These are phyloP conservation scores for Mycena galericulata DNA, from an alignment of 768 basidiomycete genomes.

Conservation along the genomic window DNA sequence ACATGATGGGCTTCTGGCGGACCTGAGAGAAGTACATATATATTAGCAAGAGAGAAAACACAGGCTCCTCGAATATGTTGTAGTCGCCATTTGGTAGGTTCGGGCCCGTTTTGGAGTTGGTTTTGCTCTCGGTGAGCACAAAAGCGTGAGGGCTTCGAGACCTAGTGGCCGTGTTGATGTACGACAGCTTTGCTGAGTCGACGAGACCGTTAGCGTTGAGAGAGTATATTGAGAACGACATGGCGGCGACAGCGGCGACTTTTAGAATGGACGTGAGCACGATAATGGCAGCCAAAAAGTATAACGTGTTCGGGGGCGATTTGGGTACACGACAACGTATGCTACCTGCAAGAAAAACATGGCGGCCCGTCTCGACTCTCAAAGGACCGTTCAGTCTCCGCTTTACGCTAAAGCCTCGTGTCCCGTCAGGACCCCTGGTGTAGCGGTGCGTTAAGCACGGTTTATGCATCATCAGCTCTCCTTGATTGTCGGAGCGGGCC, in stretches of 20 bases:
- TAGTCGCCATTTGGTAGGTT: conserved; percentile 11
- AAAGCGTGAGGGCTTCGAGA: neutral
- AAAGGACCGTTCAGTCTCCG: neutral
- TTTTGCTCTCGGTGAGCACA: conserved; percentile 16
- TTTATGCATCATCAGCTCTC: neutral
- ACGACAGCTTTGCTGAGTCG: neutral
- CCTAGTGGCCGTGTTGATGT: neutral
- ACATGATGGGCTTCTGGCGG: too few relatives aligned
- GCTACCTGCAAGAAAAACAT: neutral
- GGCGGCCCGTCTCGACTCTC: neutral
- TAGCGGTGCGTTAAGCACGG: neutral
- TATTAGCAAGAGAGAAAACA: too few relatives aligned
- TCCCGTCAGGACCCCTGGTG: conserved; percentile 22
- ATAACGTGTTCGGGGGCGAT: neutral
- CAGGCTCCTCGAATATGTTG: conserved; percentile 17
- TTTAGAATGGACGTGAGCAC: neutral
- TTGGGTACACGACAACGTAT: neutral
- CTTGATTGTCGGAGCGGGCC: neutral
- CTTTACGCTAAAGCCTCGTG: neutral
- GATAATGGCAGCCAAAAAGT: neutral
- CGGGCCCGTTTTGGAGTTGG: neutral
- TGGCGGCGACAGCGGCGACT: neutral
- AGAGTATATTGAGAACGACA: neutral
- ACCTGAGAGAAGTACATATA: too few relatives aligned
- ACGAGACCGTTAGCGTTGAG: conserved; percentile 15